Evolutionary conservation across 192 early-diverging fungal species (phyloP), one percentile per base, ranked within the genome.

Genomic region (Backusella liffmaniae): DNA sequence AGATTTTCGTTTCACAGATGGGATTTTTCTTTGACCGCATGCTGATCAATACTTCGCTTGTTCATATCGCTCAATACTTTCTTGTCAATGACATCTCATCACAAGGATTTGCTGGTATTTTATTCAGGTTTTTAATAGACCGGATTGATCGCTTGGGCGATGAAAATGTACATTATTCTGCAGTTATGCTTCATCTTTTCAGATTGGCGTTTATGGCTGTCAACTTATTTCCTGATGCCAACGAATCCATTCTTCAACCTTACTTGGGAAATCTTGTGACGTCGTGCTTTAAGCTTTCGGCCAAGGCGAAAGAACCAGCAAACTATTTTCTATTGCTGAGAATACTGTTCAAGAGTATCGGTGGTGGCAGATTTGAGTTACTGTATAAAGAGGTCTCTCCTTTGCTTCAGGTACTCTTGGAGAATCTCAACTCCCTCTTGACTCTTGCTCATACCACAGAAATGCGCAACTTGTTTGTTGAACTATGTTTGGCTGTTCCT

Each of bases 371-470:
- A 35, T 99, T 97, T 82, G 97, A 99, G 82, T 73, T 91, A 44
- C 88, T 99, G 13, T 98, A 99, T 83, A 94, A 97, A 78, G 97
- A 98, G 80, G 96, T 99, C 7, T 88, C 95, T 36, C 97, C 98
- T 1, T 82, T 99, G 56, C 82, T 99, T 39, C 97, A 95, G 76
- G 92, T 95, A 5, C 85, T 99, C 34, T 85, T 99, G 12, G 96
- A 98, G 75, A 91, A 89, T 4, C 87, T 99, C n/a, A 99, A 98
- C 78, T 84, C 85, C 23, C 84, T 98, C 7, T 84, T 92, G 5
- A 91, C 95, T 0, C 74, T 91, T 8, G 92, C 96, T 8, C 90
- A 93, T 72, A 92, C 94, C 68, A 91, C 88, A 75, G 90, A 91
- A 32, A 94, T 97, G 91, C 90, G 92, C 46, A 97, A 99, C 77